phyloP scores from a whole-genome alignment of 148 eudicot species.

The Arctostaphylos glauca region DNA sequence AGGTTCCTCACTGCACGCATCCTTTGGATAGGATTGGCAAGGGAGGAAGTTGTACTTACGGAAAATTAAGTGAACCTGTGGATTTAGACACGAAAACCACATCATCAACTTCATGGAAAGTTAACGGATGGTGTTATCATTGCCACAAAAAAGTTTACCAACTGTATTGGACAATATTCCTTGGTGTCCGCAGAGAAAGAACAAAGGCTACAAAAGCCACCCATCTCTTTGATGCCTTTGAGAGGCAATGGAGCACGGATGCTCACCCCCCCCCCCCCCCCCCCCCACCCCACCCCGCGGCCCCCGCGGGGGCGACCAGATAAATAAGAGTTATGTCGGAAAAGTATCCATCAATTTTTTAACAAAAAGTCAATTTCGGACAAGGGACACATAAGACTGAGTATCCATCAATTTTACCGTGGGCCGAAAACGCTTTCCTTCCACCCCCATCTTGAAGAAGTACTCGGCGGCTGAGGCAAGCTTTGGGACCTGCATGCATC shows the following conservation, averaged over 20 bases:
- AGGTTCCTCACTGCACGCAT: background rate
- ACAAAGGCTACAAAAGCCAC: background rate
- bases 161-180: background rate
- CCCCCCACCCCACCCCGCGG: too few species aligned
- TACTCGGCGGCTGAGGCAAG: conserved; percentile 94
- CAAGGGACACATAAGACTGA: background rate
- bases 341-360: background rate
- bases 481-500: conserved; percentile 73
- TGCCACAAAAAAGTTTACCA: background rate
- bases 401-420: conserved; percentile 48
- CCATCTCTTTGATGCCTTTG: background rate
- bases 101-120: background rate
- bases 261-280: background rate
- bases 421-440: conserved; percentile 94
- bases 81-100: background rate
- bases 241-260: background rate
- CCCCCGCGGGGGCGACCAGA: too few species aligned
- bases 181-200: background rate
- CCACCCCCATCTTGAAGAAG: conserved; percentile 89
- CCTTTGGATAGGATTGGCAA: background rate
- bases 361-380: background rate
- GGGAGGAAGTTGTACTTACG: background rate
- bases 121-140: background rate
- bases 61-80: background rate
- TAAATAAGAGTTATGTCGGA: background rate